Evolutionary conservation across 768 basidiomycete species (phyloP).

Genomic region (Leccinum obscurum): DNA sequence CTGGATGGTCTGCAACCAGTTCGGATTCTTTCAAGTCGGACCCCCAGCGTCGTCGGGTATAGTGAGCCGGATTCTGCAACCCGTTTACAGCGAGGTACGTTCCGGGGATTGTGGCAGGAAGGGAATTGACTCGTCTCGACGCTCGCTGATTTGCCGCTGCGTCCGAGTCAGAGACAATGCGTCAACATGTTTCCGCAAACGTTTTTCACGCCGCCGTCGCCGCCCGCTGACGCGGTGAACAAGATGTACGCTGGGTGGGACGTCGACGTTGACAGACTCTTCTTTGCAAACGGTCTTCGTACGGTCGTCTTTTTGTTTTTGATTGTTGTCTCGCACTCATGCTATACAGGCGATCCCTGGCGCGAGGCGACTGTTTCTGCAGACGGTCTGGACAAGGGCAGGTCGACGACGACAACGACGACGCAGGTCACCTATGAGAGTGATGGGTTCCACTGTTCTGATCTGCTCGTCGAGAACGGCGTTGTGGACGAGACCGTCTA

Average conservation of each 20-base stretch:
- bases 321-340: not conserved
- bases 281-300: not conserved
- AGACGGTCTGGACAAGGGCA: slow-evolving; percentile 39
- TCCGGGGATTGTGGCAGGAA: not conserved
- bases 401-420: too few relatives aligned
- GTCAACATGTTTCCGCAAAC: not conserved
- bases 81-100: not conserved
- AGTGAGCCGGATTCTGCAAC: not conserved
- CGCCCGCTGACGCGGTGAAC: not conserved
- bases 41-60: slow-evolving; percentile 29
- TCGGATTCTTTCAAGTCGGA: slow-evolving; percentile 51
- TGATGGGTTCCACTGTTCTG: not conserved
- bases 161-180: not conserved
- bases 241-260: not conserved
- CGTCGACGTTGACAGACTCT: not conserved
- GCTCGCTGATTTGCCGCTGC: not conserved
- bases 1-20: slow-evolving; percentile 76
- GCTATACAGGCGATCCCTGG: slow-evolving; percentile 65
- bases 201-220: not conserved
- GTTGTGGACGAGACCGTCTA: not conserved
- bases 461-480: not conserved
- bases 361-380: slow-evolving; percentile 68
- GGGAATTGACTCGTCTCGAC: not conserved
- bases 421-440: not conserved
- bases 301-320: not conserved